Percentiles rank a stretch among this genome's conserved stretches.
Conservation (phyloP, 2,329 filamentous ascomycete species). For the Penicillium brevicompactum region DNA sequence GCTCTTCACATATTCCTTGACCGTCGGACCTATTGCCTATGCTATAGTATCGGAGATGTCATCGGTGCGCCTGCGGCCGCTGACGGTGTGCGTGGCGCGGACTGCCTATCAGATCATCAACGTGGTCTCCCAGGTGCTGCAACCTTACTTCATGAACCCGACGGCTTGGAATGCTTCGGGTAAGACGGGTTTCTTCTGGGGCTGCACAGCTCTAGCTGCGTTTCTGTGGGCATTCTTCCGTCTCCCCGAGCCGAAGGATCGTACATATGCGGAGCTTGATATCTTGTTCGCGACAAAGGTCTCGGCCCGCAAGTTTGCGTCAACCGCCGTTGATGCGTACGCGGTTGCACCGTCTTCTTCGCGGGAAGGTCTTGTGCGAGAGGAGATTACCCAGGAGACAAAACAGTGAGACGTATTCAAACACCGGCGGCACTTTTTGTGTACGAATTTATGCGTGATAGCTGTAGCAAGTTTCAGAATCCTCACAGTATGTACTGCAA, state of each 20-base stretch:
- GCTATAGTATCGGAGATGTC: slow-evolving; percentile 57
- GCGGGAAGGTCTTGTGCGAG: slow-evolving; percentile 18
- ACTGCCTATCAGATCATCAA: slow-evolving; percentile 54
- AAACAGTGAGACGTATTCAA: slow-evolving; percentile 8
- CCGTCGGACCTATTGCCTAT: slow-evolving; percentile 59
- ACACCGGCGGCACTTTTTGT: neutral
- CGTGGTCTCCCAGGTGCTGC: slow-evolving; percentile 49
- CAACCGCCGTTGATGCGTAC: slow-evolving; percentile 22
- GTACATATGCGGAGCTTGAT: slow-evolving; percentile 46
- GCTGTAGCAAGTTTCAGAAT: neutral
- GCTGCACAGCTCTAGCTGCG: slow-evolving; percentile 26
- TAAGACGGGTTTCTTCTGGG: slow-evolving; percentile 47
- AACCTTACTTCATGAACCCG: slow-evolving; percentile 39
- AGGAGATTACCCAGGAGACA: slow-evolving; percentile 9
- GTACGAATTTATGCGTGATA: neutral
- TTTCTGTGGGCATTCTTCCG: slow-evolving; percentile 42
- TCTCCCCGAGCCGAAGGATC: slow-evolving; percentile 40
- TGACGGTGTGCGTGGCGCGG: slow-evolving; percentile 58
- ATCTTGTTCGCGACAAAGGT: slow-evolving; percentile 44
- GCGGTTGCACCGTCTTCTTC: slow-evolving; percentile 11
- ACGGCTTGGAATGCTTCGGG: slow-evolving; percentile 42
- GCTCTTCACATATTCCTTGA: slow-evolving; percentile 58
- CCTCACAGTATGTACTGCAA: neutral
- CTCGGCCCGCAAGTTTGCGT: slow-evolving; percentile 36
- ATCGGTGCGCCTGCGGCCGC: slow-evolving; percentile 57